Conservation (phyloP, 768 basidiomycete species). For the Auriculariales sp. region DNA sequence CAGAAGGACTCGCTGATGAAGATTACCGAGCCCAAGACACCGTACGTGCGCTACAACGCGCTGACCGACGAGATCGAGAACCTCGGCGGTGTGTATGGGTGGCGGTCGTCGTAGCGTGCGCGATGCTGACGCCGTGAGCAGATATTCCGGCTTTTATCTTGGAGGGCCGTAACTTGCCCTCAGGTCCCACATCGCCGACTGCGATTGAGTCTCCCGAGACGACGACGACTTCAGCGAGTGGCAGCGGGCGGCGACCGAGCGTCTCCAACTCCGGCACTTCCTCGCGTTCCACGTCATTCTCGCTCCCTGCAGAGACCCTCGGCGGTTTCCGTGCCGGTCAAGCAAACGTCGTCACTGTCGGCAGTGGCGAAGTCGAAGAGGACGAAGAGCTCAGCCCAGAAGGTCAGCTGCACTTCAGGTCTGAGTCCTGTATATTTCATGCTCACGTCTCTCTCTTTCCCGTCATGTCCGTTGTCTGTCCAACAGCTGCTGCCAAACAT, state of each 20-base stretch:
- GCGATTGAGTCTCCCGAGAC: slow-evolving; percentile 35
- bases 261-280: slow-evolving; percentile 26
- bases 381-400: slow-evolving; percentile 85
- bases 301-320: slow-evolving; percentile 54
- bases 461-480: not conserved
- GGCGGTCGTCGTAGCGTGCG: not conserved
- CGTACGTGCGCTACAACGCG: slow-evolving; percentile 83
- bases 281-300: slow-evolving; percentile 76
- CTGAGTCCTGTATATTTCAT: too few relatives aligned
- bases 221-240: too few relatives aligned
- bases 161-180: slow-evolving; percentile 8
- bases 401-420: slow-evolving; percentile 40
- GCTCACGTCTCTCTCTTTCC: not conserved
- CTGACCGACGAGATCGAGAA: slow-evolving; percentile 76
- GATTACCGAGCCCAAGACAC: slow-evolving; percentile 96
- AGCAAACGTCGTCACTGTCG: slow-evolving; percentile 31
- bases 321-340: slow-evolving; percentile 37
- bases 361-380: slow-evolving; percentile 32
- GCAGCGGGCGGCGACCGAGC: slow-evolving; percentile 18
- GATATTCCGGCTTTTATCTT: slow-evolving; percentile 78
- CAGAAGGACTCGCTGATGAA: slow-evolving; percentile 96
- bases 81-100: slow-evolving; percentile 38
- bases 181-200: slow-evolving; percentile 24
- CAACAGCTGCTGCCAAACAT: slow-evolving; percentile 62
- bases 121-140: slow-evolving; percentile 16